phyloP scores from a whole-genome alignment of 192 early-diverging fungal genomes.

The Dissophora globulifera region DNA sequence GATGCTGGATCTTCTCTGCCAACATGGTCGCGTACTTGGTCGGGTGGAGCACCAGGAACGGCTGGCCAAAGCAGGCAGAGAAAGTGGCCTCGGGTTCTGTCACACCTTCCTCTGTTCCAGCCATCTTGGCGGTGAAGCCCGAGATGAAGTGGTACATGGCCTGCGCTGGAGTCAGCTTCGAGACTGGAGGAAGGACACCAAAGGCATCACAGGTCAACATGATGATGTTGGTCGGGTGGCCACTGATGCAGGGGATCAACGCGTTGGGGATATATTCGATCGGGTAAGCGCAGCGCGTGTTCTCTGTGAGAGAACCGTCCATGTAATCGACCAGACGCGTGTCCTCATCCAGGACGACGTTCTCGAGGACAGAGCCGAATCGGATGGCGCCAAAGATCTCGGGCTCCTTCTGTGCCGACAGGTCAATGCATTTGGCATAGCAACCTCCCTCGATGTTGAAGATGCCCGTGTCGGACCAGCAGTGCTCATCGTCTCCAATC shows the following conservation, averaged over 20 bases:
- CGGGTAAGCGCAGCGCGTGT: slow-evolving; percentile 97
- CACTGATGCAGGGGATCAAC: slow-evolving; percentile 85
- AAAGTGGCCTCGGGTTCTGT: slow-evolving; percentile 93
- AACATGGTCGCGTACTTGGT: slow-evolving; percentile 96
- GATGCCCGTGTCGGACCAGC: slow-evolving; percentile 96
- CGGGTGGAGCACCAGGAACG: slow-evolving; percentile 98
- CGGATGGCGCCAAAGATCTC: slow-evolving; percentile 98
- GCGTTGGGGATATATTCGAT: slow-evolving; percentile 96
- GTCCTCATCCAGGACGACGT: slow-evolving; percentile 86
- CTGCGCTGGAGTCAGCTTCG: slow-evolving; percentile 87
- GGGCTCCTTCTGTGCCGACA: slow-evolving; percentile 97
- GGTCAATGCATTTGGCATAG: slow-evolving; percentile 97
- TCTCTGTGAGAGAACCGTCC: slow-evolving; percentile 87
- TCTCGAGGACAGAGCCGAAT: slow-evolving; percentile 95
- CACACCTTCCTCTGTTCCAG: slow-evolving; percentile 96
- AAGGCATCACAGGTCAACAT: slow-evolving; percentile 97
- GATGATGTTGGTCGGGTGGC: slow-evolving; percentile 95
- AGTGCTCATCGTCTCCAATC: slow-evolving; percentile 99
- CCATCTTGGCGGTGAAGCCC: slow-evolving; percentile 98
- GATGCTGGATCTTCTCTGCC: slow-evolving; percentile 90
- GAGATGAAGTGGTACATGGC: slow-evolving; percentile 98
- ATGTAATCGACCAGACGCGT: slow-evolving; percentile 86
- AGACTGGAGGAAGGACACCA: slow-evolving; percentile 93
- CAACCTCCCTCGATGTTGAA: slow-evolving; percentile 99
- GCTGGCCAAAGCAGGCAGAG: slow-evolving; percentile 93